Conservation (phyloP, 352 stramenopile genomes). For the Phytophthora tentaculata region DNA sequence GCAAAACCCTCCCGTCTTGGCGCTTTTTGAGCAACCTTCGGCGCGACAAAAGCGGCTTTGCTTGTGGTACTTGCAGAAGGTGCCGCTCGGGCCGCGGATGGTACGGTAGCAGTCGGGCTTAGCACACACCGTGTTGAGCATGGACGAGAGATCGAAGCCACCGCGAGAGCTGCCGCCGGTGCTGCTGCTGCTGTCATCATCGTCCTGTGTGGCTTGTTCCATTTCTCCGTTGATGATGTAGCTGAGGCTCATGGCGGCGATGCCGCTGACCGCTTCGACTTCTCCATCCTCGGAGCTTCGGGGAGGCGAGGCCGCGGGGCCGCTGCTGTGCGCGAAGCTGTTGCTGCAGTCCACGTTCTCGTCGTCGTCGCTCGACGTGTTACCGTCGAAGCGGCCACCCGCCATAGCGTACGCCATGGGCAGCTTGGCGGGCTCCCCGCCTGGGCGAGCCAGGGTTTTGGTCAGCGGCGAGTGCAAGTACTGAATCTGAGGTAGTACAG, state of each 20-base stretch:
- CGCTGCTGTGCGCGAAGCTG: constrained; percentile 8
- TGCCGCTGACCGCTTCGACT: constrained; percentile 53
- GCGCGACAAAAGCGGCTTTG: constrained; percentile 81
- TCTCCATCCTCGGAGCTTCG: constrained; percentile 38
- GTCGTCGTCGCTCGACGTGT: constrained; percentile 39
- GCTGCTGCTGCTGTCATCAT: constrained; percentile 44
- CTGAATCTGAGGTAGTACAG: constrained; percentile 33
- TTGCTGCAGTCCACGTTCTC: constrained; percentile 39
- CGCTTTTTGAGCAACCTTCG: constrained; percentile 71
- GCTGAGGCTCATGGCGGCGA: constrained; percentile 84
- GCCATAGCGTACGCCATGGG: constrained; percentile 36
- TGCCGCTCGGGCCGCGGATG: constrained; percentile 64
- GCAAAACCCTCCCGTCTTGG: constrained; percentile 82
- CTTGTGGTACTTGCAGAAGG: constrained; percentile 89
- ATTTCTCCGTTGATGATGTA: constrained; percentile 82
- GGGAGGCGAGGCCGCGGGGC: constrained; percentile 16
- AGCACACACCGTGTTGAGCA: constrained; percentile 83
- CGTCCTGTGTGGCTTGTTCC: constrained; percentile 34
- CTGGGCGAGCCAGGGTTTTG: constrained; percentile 34
- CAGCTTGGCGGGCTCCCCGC: constrained; percentile 22
- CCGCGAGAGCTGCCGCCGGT: constrained; percentile 34
- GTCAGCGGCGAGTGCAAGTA: constrained; percentile 36
- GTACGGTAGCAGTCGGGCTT: constrained; percentile 83
- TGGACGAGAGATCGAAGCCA: constrained; percentile 65
- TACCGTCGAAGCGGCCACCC: constrained; percentile 35